phyloP scores from a whole-genome alignment of 257 asterid genomes.

The Solanum tacnaense region DNA sequence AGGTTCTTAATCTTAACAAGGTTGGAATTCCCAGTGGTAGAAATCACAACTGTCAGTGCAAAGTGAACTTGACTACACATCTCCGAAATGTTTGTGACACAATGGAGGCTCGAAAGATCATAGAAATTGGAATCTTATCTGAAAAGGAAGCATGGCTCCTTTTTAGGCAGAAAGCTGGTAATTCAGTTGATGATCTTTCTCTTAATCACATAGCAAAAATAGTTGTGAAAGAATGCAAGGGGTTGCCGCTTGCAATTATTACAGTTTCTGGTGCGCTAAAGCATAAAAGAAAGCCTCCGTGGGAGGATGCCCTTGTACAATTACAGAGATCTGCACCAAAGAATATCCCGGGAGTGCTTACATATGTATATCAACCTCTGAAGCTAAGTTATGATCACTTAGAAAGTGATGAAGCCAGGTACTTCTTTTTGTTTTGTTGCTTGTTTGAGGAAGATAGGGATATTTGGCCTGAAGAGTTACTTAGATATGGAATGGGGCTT shows the following conservation, averaged over 20 bases:
- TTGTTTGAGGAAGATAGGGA: conserved; percentile 9
- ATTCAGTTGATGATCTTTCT: not conserved
- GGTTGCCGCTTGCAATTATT: not conserved
- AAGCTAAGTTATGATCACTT: conserved; percentile 12
- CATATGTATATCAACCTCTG: conserved; percentile 3
- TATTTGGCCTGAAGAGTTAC: not conserved
- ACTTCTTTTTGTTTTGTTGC: conserved; percentile 12
- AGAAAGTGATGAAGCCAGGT: not conserved
- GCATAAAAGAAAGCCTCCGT: not conserved
- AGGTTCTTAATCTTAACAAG: no score
- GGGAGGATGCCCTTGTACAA: conserved; percentile 11
- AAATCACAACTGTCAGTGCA: no score
- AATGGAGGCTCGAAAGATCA: no score
- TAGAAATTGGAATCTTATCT: no score
- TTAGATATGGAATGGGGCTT: not conserved
- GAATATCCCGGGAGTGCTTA: not conserved
- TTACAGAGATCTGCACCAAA: not conserved
- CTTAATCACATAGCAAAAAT: not conserved
- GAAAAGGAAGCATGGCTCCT: no score
- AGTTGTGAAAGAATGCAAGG: conserved; percentile 8
- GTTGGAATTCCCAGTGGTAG: no score
- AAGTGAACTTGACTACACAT: no score
- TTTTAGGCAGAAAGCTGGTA: no score
- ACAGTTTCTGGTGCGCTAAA: conserved; percentile 10
- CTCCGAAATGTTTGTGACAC: no score